Conservation (phyloP, 768 basidiomycete genomes). For the Lactifluus echinatus region DNA sequence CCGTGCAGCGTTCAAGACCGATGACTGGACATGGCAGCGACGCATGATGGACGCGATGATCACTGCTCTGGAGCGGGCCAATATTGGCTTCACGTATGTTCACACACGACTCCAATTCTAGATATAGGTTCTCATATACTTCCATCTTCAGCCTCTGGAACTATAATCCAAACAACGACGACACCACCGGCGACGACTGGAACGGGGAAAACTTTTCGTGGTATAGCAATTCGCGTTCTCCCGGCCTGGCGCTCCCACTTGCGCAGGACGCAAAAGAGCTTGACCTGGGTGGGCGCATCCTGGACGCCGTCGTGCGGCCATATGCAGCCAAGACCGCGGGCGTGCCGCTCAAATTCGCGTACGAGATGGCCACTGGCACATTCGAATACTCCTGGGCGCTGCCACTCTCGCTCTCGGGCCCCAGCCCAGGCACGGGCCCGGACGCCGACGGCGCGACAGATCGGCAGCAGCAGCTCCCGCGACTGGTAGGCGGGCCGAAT, state of each 20-base stretch:
- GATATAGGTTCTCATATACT: background rate
- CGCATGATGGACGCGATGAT: constrained; percentile 95
- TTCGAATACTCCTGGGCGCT: constrained; percentile 61
- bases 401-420: constrained; percentile 22
- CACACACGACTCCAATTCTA: background rate
- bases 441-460: background rate
- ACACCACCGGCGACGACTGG: constrained; percentile 78
- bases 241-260: constrained; percentile 35
- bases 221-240: constrained; percentile 57
- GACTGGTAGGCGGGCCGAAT: constrained; percentile 9
- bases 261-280: constrained; percentile 58
- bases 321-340: constrained; percentile 90
- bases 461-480: background rate
- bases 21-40: constrained; percentile 74
- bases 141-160: constrained; percentile 68
- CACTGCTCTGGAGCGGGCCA: constrained; percentile 64
- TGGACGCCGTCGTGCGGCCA: constrained; percentile 76
- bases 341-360: constrained; percentile 62
- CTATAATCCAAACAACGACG: constrained; percentile 84
- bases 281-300: constrained; percentile 75
- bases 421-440: background rate
- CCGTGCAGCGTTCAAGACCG: constrained; percentile 48
- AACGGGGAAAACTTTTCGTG: constrained; percentile 97
- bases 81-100: constrained; percentile 81
- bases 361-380: constrained; percentile 66